Evolutionary conservation across 208 protist genomes (phyloP).

Genomic region (Willaertia magna): DNA sequence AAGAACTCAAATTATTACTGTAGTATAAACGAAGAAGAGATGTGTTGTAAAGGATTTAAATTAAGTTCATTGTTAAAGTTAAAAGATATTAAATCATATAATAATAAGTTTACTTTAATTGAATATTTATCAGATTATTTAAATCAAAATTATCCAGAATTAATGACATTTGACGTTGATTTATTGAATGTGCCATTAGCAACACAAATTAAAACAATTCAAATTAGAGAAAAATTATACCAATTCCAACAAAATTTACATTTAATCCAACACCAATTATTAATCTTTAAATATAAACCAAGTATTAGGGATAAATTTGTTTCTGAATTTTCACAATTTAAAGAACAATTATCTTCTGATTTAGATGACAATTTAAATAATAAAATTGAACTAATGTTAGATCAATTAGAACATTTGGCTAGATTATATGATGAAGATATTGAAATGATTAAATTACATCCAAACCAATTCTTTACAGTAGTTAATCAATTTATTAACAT

Average conservation of each 20-base stretch:
- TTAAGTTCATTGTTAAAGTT: not conserved
- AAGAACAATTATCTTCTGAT: not conserved
- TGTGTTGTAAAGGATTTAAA: not conserved
- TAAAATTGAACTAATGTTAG: not conserved
- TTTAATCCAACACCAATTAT: not conserved
- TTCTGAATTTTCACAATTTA: not conserved
- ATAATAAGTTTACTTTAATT: not conserved
- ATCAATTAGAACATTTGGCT: not conserved
- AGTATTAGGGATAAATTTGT: not conserved
- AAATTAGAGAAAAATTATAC: not conserved
- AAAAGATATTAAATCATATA: not conserved
- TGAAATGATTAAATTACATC: not conserved
- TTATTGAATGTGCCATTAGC: not conserved
- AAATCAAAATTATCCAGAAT: not conserved
- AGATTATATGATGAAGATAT: not conserved
- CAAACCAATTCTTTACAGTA: not conserved
- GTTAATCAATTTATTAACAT: not conserved
- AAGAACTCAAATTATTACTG: not conserved
- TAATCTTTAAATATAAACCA: no score
- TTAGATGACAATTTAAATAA: not conserved
- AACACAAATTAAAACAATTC: not conserved
- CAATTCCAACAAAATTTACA: not conserved
- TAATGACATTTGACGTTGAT: not conserved
- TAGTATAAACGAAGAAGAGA: no score
- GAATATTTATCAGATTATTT: not conserved